These are phyloP conservation scores for Fonsecaea pedrosoi DNA, from an alignment of 2,329 filamentous ascomycete genomes.

Conservation along the genomic window DNA sequence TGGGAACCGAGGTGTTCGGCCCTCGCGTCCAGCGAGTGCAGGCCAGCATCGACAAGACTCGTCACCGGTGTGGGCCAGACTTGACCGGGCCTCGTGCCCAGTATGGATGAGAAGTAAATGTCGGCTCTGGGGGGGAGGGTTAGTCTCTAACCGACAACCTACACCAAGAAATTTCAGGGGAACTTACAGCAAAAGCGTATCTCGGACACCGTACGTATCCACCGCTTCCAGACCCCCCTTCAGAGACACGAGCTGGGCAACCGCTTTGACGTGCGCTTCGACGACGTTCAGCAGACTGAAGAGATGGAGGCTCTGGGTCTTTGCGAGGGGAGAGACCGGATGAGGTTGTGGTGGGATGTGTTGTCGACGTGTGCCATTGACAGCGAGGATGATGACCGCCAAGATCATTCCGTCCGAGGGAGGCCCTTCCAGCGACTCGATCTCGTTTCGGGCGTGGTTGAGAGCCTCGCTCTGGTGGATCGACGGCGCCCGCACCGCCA, in stretches of 20 bases:
- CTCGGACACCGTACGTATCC: conserved; percentile 15
- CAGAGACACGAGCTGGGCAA: conserved; percentile 8
- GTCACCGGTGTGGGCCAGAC: conserved; percentile 4
- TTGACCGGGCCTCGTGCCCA: conserved; percentile 10
- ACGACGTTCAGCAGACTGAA: conserved; percentile 17
- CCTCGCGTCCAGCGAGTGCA: background rate
- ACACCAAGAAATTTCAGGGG: background rate
- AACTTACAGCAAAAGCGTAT: conserved; percentile 13
- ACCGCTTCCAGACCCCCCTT: conserved; percentile 9
- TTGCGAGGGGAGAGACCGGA: conserved; percentile 8
- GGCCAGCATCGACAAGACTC: conserved; percentile 5
- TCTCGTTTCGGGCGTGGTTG: background rate
- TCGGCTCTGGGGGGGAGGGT: conserved; percentile 6
- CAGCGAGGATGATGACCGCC: conserved; percentile 9
- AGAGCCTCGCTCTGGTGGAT: conserved; percentile 11
- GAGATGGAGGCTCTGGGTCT: conserved; percentile 12
- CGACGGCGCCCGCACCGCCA: background rate
- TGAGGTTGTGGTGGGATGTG: conserved; percentile 4
- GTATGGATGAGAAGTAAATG: conserved; percentile 9
- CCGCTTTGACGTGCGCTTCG: conserved; percentile 12
- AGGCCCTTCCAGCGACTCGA: background rate
- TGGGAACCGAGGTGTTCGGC: background rate
- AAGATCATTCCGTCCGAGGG: conserved; percentile 16
- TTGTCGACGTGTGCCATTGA: conserved; percentile 11
- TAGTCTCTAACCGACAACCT: background rate